phyloP scores from a whole-genome alignment of 306 rosid species.

The Heteromeles arbutifolia region DNA sequence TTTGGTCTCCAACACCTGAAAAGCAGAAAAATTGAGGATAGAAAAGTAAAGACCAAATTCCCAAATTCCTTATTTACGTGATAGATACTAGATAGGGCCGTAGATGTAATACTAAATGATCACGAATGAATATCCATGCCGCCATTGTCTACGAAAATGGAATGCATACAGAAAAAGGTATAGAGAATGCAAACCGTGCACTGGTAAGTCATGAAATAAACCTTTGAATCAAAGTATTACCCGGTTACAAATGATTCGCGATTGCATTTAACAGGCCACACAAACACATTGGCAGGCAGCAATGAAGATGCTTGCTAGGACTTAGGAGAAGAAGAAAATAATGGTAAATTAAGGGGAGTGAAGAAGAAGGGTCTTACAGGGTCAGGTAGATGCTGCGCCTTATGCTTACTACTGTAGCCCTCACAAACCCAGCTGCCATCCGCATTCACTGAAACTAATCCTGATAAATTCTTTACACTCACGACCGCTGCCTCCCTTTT shows the following conservation, averaged over 20 bases:
- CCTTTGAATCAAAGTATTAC: background rate
- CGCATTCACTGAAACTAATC: constrained; percentile 47
- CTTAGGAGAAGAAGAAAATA: background rate
- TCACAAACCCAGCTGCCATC: constrained; percentile 72
- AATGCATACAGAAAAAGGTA: background rate
- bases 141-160: background rate
- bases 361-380: constrained; percentile 45
- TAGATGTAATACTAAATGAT: background rate
- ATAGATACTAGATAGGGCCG: background rate
- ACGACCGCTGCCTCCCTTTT: constrained; percentile 55
- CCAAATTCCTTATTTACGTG: background rate
- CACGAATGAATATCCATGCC: background rate
- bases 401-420: constrained; percentile 36
- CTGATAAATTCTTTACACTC: constrained; percentile 67
- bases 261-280: too few species aligned
- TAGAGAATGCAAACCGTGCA: background rate
- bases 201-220: background rate
- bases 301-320: background rate
- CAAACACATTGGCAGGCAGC: too few species aligned
- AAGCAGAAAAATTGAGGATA: background rate
- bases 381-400: constrained; percentile 47
- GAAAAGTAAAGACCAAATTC: background rate
- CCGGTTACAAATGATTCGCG: background rate
- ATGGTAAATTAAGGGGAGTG: background rate
- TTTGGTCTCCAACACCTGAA: constrained; percentile 61